phyloP scores from a whole-genome alignment of 1,139 yeast species.

The Geotrichum aggregatum region DNA sequence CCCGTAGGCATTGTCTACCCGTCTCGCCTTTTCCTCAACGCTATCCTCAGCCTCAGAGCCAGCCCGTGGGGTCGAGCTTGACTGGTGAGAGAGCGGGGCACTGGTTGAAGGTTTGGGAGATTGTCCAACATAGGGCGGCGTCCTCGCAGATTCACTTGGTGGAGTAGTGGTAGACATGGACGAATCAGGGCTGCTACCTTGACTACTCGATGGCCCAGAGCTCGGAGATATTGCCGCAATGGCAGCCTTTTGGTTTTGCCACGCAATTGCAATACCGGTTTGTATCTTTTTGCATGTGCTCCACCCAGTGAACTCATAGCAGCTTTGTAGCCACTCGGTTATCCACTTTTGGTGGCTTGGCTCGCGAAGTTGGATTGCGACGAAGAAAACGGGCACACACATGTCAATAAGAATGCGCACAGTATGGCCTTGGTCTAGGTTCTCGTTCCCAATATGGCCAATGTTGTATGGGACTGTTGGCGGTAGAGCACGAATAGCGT shows the following conservation, averaged over 20 bases:
- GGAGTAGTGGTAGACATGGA: too few species aligned
- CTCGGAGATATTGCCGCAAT: not conserved
- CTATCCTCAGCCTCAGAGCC: too few species aligned
- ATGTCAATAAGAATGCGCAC: conserved; percentile 13
- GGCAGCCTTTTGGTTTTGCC: conserved; percentile 9
- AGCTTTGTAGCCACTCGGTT: conserved; percentile 8
- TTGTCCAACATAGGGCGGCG: too few species aligned
- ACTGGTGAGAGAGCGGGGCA: too few species aligned
- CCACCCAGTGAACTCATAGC: conserved; percentile 17
- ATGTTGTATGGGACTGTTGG: conserved; percentile 4
- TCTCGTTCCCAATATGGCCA: conserved; percentile 10
- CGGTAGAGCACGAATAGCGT: conserved; percentile 5
- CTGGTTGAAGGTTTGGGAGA: too few species aligned
- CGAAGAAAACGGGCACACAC: conserved; percentile 17
- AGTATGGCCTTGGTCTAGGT: conserved; percentile 9
- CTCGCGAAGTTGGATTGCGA: conserved; percentile 13
- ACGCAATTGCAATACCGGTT: conserved; percentile 7
- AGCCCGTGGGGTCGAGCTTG: too few species aligned
- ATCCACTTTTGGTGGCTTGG: conserved; percentile 13
- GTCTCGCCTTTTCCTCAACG: too few species aligned
- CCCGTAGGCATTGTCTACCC: too few species aligned
- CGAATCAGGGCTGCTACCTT: too few species aligned
- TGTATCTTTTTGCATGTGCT: conserved; percentile 4
- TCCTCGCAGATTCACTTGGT: too few species aligned
- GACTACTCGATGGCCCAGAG: not conserved